Evolutionary conservation across 371 early-diverging fungal species (phyloP).

Genomic region (Mucor irregularis): DNA sequence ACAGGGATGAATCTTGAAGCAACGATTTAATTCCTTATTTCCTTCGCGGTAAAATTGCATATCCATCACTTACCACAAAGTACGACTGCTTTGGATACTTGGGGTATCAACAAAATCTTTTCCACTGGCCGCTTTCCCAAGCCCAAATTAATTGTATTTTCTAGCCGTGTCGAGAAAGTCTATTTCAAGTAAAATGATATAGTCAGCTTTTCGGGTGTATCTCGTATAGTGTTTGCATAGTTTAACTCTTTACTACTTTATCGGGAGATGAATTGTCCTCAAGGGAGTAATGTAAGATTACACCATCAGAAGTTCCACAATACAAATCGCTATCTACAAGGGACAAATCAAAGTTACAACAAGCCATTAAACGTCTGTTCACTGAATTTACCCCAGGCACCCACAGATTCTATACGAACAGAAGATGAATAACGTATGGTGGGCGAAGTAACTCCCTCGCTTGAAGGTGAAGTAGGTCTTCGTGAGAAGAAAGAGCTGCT

Average conservation of each 20-base stretch:
- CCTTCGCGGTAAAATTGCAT: background rate
- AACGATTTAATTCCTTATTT: background rate
- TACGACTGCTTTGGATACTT: slow-evolving; percentile 71
- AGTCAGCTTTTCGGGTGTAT: background rate
- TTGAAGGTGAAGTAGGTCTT: slow-evolving; percentile 30
- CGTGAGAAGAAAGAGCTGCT: slow-evolving; percentile 35
- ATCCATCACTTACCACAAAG: slow-evolving; percentile 60
- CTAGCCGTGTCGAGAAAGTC: slow-evolving; percentile 46
- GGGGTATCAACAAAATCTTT: slow-evolving; percentile 64
- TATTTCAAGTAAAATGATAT: slow-evolving; percentile 13
- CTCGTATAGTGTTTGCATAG: too few relatives aligned
- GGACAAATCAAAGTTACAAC: too few relatives aligned
- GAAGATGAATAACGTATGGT: slow-evolving; percentile 26
- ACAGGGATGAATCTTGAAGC: slow-evolving; percentile 65
- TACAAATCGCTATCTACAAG: slow-evolving; percentile 65
- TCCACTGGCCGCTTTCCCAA: slow-evolving; percentile 69
- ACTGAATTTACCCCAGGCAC: slow-evolving; percentile 57
- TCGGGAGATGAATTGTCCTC: slow-evolving; percentile 38
- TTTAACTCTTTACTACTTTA: slow-evolving; percentile 33
- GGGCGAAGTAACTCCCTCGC: slow-evolving; percentile 12
- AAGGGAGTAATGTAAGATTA: slow-evolving; percentile 62
- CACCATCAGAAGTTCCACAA: slow-evolving; percentile 76
- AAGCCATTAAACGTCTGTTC: too few relatives aligned
- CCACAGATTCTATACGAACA: slow-evolving; percentile 46
- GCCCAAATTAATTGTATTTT: slow-evolving; percentile 55